Evolutionary conservation across 192 early-diverging fungal species (phyloP), one percentile per base, ranked within the genome.

Genomic region (Coemansia sp.): DNA sequence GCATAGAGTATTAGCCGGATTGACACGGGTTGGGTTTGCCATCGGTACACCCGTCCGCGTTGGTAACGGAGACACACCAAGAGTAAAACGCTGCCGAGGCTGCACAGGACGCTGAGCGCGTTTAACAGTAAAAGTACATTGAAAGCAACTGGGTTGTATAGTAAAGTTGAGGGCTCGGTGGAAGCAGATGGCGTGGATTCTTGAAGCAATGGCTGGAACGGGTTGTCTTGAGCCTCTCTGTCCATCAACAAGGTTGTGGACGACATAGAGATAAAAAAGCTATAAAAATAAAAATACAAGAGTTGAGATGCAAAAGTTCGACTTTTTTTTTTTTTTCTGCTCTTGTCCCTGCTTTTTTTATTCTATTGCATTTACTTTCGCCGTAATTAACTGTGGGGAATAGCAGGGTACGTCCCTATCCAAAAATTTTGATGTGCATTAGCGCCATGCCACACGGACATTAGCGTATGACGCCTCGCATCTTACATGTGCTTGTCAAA

Each of bases 1-100:
- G 73, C 73, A 2, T 68, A 68, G 19, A 75, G 39, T 40, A 68
- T 75, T 9, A 75, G 62, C 3, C 73, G 51, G 10, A 69, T 69
- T 0, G 73, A 75, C 1, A 75, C 67, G 13, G 63, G 73, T 17
- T 75, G 73, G n/a, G 62, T 17, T 9, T 59, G 59, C 73, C 67
- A 75, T 17, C 59, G 22, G 19, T 38, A 39, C 10, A 27, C 44
- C 3, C 58, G 44, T 6, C 67, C 67, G 15, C 46, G 68, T 17
- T 69, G 61, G 31, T 50, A 31, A 22, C 45, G 50, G 20, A 68
- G 41, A 34, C 73, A 65, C 0, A 27, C 29, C 29, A 75, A 20
- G 1, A 75, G 34, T 1, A 65, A 19, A 17, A 75, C 61, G 17
- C 67, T 65, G 10, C 17, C 10, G 11, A 69, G n/a, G 53, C 73